Base-by-base conservation (phyloP, 2,329 filamentous ascomycete species). In the Claviceps quebecensis region DNA sequence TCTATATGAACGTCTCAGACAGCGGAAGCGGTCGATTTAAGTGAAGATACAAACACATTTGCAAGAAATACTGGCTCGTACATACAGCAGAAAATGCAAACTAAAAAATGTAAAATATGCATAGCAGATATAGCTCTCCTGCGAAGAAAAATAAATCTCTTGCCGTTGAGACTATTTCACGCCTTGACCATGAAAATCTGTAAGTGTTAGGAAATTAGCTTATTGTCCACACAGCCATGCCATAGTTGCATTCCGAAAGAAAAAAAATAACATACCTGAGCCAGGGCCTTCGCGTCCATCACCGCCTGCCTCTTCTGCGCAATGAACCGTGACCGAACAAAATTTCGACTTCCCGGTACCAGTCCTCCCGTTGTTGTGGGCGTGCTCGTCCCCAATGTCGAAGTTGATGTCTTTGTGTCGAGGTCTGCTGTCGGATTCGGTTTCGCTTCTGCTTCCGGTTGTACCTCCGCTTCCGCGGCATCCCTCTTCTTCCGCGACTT, bases 261-360 rank as follows among this genome's bases (percentile, higher is more conserved):
- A 14, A 44, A 44, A 44, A 44, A 45, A n/a, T n/a, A n/a, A n/a
- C 72, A 66, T 70, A 90, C 86, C 81, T 96, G 89, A 65, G 90
- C 91, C 62, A 97, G 69, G 14, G 89, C 87, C 61, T 84, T 81
- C 47, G 83, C 77, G 65, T 96, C 86, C 71, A 88, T 77, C 53
- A 89, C 78, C 2, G 90, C 89, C 71, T 84, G 80, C 60, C 81
- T 83, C 73, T 97, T 97, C 60, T 93, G 87, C 52, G 84, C 84
- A 61, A 97, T 95, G 66, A 90, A 87, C 54, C 87, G 77, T 58
- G 86, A 81, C 56, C 91, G 75, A 46, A 90, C 80, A 51, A 85
- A 78, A 64, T 90, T 86, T 56, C 88, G 78, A 47, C 76, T 80
- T 8, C 67, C 68, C 54, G 73, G 72, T 34, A 70, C 75, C 29